Evolutionary conservation across 228 moss, liverwort and hornwort species (phyloP).

Genomic region (Sphagnum fallax): DNA sequence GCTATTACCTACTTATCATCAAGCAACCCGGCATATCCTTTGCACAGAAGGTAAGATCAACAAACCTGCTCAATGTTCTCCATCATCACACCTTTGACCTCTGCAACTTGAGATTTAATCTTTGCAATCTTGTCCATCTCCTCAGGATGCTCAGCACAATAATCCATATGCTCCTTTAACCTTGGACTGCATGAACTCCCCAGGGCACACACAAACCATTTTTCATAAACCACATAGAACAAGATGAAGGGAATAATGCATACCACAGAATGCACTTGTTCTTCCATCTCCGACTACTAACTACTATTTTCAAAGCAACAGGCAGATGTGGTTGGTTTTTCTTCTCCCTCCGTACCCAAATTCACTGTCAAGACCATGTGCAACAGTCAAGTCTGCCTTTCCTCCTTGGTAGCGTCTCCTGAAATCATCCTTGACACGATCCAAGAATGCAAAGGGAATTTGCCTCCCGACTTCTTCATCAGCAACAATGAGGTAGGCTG

Average conservation of each 20-base stretch:
- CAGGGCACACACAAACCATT: not conserved
- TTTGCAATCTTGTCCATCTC: constrained; percentile 67
- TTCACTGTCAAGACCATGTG: constrained; percentile 90
- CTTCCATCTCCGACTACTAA: not conserved
- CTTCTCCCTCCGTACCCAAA: constrained; percentile 47
- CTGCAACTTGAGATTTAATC: constrained; percentile 68
- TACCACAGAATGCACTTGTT: not conserved
- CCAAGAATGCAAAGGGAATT: constrained; percentile 91
- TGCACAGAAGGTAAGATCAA: not conserved
- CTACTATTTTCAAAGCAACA: too few species aligned
- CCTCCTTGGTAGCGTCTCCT: constrained; percentile 70
- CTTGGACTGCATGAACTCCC: constrained; percentile 37
- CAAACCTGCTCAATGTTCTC: constrained; percentile 66
- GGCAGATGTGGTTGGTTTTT: too few species aligned
- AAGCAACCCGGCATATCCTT: too few species aligned
- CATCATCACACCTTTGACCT: constrained; percentile 80
- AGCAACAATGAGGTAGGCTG: constrained; percentile 95
- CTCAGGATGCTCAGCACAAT: constrained; percentile 68
- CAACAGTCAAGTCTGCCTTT: constrained; percentile 72
- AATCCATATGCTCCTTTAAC: constrained; percentile 88
- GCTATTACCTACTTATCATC: too few species aligned
- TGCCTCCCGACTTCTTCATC: constrained; percentile 94
- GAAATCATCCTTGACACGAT: constrained; percentile 92
- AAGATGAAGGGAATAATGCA: not conserved
- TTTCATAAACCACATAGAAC: too few species aligned